Evolutionary conservation across 1,284 basidiomycete genomes (phyloP), one percentile per base, ranked within the genome.

Genomic region (Puccinia coronata): DNA sequence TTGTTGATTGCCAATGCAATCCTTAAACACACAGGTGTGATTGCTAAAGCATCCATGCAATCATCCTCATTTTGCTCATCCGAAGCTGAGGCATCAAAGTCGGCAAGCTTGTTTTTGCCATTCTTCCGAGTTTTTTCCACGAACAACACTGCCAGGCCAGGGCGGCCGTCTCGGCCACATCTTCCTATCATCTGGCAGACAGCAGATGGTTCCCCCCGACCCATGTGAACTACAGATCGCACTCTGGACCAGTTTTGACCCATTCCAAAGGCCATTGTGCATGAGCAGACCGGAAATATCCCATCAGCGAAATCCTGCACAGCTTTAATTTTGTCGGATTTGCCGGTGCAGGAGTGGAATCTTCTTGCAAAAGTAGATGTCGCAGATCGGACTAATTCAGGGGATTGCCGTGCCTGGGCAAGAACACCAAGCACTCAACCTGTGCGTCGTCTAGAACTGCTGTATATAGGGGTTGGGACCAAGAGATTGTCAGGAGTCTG

Each of bases 151-250:
- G 23, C 43, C 43, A 49, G 25, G 16, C 69, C 39, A 0, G 6
- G 6, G 11, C 51, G 55, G 8, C 25, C 25, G 16, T 57, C 14
- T 25, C 55, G 4, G n/a, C 55, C 55, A 57, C 55, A 57, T 11
- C 69, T 12, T 5, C 69, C 69, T 3, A 71, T 25, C 25, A 71
- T 71, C 43, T 71, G 69, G 28, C 43, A 71, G 25, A 71, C 20
- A 9, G 69, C 43, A 20, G 69, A 49, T 6, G 69, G 43, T 16
- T 71, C 36, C 8, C 28, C 43, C 3, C 69, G 69, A 23, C 67
- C 67, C 47, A 70, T 12, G 6, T 34, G 28, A 6, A 63, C 6
- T 28, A 63, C 28, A 3, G n/a, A 39, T 2, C 34, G 39, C 18
- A 65, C 61, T 18, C 31, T 11, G 18, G 34, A 39, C 61, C 61